Percentiles rank a stretch among this genome's conserved stretches.
These are phyloP conservation scores for Podaxis rugospora DNA, from an alignment of 768 basidiomycete genomes.

Conservation along the genomic window DNA sequence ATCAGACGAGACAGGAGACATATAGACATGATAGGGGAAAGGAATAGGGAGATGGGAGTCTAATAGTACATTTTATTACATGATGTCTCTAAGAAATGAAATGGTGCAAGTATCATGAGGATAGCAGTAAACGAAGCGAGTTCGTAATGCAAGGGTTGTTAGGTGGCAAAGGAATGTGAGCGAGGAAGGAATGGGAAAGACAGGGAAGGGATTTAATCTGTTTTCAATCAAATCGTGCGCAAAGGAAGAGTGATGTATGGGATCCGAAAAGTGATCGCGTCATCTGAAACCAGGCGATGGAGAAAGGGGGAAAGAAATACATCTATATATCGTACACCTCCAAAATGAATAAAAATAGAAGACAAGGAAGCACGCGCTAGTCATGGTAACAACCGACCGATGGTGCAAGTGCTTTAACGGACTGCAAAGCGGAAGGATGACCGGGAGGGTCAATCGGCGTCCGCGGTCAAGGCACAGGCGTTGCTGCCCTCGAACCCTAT, in stretches of 20 bases:
- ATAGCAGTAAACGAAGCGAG: background rate
- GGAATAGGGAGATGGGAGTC: background rate
- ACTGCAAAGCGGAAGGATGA: background rate
- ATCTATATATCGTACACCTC: background rate
- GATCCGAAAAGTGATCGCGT: background rate
- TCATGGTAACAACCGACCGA: background rate
- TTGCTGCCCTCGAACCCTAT: constrained; percentile 6
- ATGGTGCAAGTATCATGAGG: background rate
- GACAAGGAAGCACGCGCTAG: background rate
- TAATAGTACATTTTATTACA: constrained; percentile 10
- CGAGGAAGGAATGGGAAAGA: background rate
- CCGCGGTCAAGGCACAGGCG: background rate
- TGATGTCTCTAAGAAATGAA: background rate
- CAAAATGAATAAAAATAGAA: background rate
- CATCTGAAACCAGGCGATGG: background rate
- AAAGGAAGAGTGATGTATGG: background rate
- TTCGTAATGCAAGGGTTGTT: background rate
- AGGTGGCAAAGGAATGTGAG: background rate
- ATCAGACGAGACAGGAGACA: background rate
- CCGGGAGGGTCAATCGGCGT: too few species aligned
- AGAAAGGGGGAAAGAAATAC: background rate
- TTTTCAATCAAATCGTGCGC: background rate
- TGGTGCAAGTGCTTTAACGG: background rate
- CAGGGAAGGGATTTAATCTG: background rate
- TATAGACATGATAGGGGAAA: background rate